Percentiles rank a stretch among this genome's conserved stretches.
phyloP scores from a whole-genome alignment of 2,329 filamentous ascomycete genomes.

The Cercospora sesami region DNA sequence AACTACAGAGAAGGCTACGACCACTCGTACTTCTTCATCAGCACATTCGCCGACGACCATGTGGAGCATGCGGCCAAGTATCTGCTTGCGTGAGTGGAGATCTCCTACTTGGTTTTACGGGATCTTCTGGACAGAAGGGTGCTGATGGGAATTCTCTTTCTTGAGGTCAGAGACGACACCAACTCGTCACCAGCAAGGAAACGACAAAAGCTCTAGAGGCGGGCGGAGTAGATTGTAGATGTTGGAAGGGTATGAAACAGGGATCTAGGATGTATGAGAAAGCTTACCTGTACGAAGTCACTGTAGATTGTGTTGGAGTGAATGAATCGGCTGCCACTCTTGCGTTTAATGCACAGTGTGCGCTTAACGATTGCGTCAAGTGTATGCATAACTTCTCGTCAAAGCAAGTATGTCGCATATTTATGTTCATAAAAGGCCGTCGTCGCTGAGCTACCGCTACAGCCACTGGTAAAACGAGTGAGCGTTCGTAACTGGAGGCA shows the following conservation, averaged over 20 bases:
- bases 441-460: background rate
- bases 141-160: constrained; percentile 19
- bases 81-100: constrained; percentile 46
- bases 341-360: background rate
- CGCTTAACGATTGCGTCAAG: background rate
- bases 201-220: constrained; percentile 17
- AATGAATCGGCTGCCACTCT: background rate
- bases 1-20: constrained; percentile 91
- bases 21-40: constrained; percentile 97
- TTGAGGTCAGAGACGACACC: constrained; percentile 10
- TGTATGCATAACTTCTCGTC: no score
- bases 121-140: background rate
- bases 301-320: background rate
- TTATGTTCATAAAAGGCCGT: no score
- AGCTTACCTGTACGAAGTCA: background rate
- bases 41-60: constrained; percentile 85
- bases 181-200: constrained; percentile 8
- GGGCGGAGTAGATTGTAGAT: constrained; percentile 11
- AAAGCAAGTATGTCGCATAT: no score
- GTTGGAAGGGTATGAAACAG: background rate
- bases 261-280: constrained; percentile 9
- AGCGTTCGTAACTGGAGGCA: background rate
- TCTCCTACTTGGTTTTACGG: constrained; percentile 2
- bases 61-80: constrained; percentile 89
- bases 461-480: background rate